Percentiles rank a stretch among this genome's conserved stretches.
Evolutionary conservation across 495 filamentous ascomycete species (phyloP).

Genomic region (Immersiella caudata): DNA sequence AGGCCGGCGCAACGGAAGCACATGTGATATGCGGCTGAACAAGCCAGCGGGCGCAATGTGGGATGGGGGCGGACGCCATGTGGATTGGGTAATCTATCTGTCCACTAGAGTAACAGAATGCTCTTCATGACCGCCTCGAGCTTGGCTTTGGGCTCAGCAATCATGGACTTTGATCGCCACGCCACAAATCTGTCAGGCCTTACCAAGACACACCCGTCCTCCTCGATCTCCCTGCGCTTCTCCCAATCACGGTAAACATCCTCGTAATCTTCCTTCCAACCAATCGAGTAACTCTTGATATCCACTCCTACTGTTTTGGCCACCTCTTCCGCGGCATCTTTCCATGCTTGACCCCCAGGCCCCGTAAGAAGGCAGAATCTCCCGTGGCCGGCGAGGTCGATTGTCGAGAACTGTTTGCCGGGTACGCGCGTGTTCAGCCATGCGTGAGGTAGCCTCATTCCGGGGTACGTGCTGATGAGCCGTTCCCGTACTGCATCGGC

Average conservation of each 20-base stretch:
- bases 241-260: constrained; percentile 45
- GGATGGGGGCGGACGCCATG: too few relatives aligned
- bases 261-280: constrained; percentile 45
- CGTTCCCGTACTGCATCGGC: constrained; percentile 28
- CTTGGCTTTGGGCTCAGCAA: constrained; percentile 23
- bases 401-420: constrained; percentile 36
- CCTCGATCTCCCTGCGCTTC: constrained; percentile 38
- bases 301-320: constrained; percentile 29
- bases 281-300: constrained; percentile 40
- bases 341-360: constrained; percentile 40
- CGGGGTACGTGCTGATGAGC: constrained; percentile 39
- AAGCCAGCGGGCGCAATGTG: too few relatives aligned
- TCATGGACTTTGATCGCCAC: constrained; percentile 40
- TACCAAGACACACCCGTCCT: constrained; percentile 47
- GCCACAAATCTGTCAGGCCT: constrained; percentile 50
- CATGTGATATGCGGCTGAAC: too few relatives aligned
- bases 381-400: constrained; percentile 43
- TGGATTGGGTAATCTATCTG: not conserved
- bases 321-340: constrained; percentile 31
- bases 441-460: constrained; percentile 44
- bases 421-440: constrained; percentile 42
- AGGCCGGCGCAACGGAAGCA: too few relatives aligned
- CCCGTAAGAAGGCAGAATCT: constrained; percentile 45
- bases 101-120: constrained; percentile 21
- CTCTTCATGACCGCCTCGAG: constrained; percentile 34